Evolutionary conservation across 495 filamentous ascomycete species (phyloP).

Genomic region (Barbatosphaeria neglecta): DNA sequence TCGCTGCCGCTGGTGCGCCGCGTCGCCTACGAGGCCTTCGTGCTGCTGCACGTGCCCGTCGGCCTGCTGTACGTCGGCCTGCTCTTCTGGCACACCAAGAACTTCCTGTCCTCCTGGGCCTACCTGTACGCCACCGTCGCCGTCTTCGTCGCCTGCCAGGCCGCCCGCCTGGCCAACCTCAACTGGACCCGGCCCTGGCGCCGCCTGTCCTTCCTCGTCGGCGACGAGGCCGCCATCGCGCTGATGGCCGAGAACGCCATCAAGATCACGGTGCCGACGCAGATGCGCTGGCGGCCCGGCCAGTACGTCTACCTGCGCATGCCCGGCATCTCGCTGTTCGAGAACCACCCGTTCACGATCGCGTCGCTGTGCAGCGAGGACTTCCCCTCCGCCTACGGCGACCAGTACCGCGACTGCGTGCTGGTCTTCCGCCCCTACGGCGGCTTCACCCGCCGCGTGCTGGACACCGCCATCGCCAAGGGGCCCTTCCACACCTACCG

Average conservation of each 20-base stretch:
- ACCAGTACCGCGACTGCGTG: constrained; percentile 75
- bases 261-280: constrained; percentile 85
- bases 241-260: constrained; percentile 83
- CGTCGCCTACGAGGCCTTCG: constrained; percentile 69
- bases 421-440: constrained; percentile 84
- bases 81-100: constrained; percentile 93
- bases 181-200: constrained; percentile 81
- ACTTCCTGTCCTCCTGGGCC: constrained; percentile 82
- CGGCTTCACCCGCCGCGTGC: constrained; percentile 75
- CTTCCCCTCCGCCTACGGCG: constrained; percentile 79
- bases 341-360: constrained; percentile 94
- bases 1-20: constrained; percentile 59
- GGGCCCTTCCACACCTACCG: constrained; percentile 80
- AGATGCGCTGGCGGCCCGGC: constrained; percentile 85
- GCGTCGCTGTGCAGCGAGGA: constrained; percentile 75
- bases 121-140: constrained; percentile 76
- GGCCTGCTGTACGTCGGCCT: constrained; percentile 71
- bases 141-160: constrained; percentile 62
- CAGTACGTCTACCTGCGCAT: constrained; percentile 93
- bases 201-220: constrained; percentile 59
- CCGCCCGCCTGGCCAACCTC: constrained; percentile 58
- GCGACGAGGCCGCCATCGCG: constrained; percentile 78
- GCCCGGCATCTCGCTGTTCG: constrained; percentile 77
- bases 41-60: constrained; percentile 68
- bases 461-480: constrained; percentile 64